Conservation (phyloP, 345 rosid genomes). For the Brassica juncea region DNA sequence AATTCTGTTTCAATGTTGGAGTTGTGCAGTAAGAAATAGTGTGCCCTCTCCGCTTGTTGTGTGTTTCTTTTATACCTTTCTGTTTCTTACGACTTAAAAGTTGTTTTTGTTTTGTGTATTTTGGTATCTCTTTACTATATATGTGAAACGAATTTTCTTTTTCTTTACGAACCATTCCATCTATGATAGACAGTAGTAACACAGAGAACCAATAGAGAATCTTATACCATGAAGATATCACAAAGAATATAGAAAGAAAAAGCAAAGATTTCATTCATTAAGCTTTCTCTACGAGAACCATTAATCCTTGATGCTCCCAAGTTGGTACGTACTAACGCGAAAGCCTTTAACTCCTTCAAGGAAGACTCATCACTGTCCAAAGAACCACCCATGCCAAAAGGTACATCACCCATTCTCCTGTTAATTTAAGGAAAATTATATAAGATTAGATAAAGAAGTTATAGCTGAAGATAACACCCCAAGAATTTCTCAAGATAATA, state of each 20-base stretch:
- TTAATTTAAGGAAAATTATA: neutral
- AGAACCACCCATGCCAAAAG: constrained; percentile 23
- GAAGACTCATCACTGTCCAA: constrained; percentile 29
- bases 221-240: neutral
- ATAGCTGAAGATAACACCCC: neutral
- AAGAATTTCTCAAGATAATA: neutral
- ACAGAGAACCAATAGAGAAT: constrained; percentile 12
- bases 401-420: constrained; percentile 30
- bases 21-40: constrained; percentile 24
- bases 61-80: neutral
- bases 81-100: too few relatives aligned
- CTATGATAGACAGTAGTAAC: neutral
- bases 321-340: too few relatives aligned
- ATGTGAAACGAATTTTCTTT: neutral
- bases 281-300: constrained; percentile 11
- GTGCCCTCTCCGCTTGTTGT: constrained; percentile 20
- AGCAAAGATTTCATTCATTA: constrained; percentile 1
- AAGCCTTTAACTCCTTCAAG: neutral
- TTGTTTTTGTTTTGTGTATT: too few relatives aligned
- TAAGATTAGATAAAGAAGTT: neutral
- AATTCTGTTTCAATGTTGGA: constrained; percentile 7
- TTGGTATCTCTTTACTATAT: neutral
- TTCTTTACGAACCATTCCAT: neutral
- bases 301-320: neutral
- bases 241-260: constrained; percentile 5